Conservation (phyloP, 768 basidiomycete species). For the Termitomyces sp. region DNA sequence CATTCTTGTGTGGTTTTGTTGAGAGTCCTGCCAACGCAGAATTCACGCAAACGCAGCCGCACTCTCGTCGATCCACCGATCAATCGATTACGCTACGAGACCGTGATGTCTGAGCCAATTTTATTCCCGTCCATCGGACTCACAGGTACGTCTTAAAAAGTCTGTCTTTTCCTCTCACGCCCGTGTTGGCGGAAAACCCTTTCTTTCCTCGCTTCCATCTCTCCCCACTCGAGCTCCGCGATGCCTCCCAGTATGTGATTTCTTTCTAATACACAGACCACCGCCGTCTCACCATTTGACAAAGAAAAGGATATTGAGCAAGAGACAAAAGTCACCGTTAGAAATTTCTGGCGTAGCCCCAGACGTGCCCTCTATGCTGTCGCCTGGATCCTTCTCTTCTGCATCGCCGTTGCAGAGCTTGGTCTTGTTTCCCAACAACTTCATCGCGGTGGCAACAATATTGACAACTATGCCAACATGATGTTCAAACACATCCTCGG, state of each 20-base stretch:
- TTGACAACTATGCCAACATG: slow-evolving; percentile 9
- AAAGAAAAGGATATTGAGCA: neutral
- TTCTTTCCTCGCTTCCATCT: neutral
- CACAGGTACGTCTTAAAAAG: too few species aligned
- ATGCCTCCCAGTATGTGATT: neutral
- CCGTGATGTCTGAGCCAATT: neutral
- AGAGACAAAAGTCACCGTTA: neutral
- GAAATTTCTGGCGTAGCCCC: neutral
- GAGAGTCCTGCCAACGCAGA: neutral
- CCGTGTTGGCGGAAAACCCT: neutral
- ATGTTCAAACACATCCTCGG: slow-evolving; percentile 14
- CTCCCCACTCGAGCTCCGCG: neutral
- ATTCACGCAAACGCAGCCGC: neutral
- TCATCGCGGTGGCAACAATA: slow-evolving; percentile 5
- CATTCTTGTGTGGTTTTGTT: neutral
- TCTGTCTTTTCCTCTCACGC: neutral
- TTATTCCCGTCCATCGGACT: neutral
- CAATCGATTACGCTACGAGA: neutral
- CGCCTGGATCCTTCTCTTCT: slow-evolving; percentile 2
- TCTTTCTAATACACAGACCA: neutral
- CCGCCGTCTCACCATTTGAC: neutral
- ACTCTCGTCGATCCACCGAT: neutral
- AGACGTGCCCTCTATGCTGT: neutral
- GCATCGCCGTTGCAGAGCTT: neutral
- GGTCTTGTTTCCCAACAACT: slow-evolving; percentile 11